Base-by-base conservation (phyloP, 768 basidiomycete species). In the Hortiboletus campestris region DNA sequence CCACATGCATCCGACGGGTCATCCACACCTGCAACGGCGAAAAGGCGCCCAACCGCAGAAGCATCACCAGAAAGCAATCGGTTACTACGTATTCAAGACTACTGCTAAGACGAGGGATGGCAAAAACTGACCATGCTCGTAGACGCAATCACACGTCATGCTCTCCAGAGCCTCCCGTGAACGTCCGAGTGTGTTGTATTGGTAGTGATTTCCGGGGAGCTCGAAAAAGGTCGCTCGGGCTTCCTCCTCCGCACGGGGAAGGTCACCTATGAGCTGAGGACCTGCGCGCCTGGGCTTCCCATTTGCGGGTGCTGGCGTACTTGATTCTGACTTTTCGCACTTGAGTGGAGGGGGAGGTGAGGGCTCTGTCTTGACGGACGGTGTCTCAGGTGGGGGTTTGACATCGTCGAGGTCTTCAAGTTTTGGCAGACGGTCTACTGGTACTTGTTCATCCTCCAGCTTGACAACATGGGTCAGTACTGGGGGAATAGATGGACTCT, bases 61-160 rank as follows among this genome's bases (percentile, higher is more conserved):
- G 51, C 58, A 39, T 19, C 63, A 42, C 56, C 46, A 50, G 22
- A 58, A 56, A 58, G 53, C 40, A 60, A 59, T 36, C 28, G 29
- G 66, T 69, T 46, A 70, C 68, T 68, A 71, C 63, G 63, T 70
- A 68, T 67, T 58, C 62, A 39, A 66, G 57, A 56, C 67, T 57
- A 59, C 60, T 45, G 63, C 60, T 45, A 61, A 22, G 61, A 38
- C 38, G 44, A 53, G 43, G 32, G 35, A 62, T 19, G 34, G 19
- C 47, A 29, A 49, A 17, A 63, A 88, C 91, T 78, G 71, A 96
- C 93, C 86, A 70, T 80, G 81, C 55, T 88, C 84, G 71, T 84
- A 96, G 56, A 74, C 75, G 74, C 97, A 99, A 70, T 99, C 97
- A 77, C 97, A 99, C 22, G 86, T 84, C 88, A 94, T 92, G 73